phyloP scores from a whole-genome alignment of 176 grass and related monocot genomes.

The Miscanthus lutarioriparius region DNA sequence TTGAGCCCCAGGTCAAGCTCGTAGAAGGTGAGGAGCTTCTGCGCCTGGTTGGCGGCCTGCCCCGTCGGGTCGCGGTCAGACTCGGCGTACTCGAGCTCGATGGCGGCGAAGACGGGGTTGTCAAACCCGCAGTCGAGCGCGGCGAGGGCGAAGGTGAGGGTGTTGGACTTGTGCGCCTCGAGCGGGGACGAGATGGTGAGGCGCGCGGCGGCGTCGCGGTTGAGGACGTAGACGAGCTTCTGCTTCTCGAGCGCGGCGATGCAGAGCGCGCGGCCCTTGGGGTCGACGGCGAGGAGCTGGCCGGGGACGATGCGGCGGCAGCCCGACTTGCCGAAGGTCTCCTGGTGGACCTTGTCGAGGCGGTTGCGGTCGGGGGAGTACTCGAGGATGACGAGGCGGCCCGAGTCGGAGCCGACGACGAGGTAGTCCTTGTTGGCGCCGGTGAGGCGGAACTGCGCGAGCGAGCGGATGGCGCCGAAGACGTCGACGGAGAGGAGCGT shows the following conservation, averaged over 20 bases:
- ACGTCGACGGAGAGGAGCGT: constrained; percentile 93
- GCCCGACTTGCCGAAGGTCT: constrained; percentile 95
- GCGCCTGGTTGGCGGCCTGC: constrained; percentile 79
- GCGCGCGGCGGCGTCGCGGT: constrained; percentile 71
- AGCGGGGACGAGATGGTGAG: constrained; percentile 96
- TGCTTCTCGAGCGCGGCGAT: constrained; percentile 93
- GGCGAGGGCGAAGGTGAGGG: constrained; percentile 72
- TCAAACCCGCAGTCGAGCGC: constrained; percentile 95
- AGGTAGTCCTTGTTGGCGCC: constrained; percentile 95
- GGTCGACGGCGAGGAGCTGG: constrained; percentile 88
- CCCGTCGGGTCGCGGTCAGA: constrained; percentile 79
- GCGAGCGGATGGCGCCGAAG: constrained; percentile 88
- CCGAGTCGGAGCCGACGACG: constrained; percentile 87
- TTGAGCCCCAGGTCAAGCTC: constrained; percentile 97
- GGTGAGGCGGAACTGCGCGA: constrained; percentile 94
- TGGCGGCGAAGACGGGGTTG: constrained; percentile 82
- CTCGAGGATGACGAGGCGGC: constrained; percentile 92
- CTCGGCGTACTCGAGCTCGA: constrained; percentile 93
- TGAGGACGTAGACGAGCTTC: constrained; percentile 96
- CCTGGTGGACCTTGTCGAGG: constrained; percentile 94
- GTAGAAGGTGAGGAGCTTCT: constrained; percentile 97
- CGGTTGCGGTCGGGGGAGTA: constrained; percentile 84
- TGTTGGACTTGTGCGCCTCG: constrained; percentile 92
- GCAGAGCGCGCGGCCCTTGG: constrained; percentile 93
- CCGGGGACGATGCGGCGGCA: constrained; percentile 92